Percentiles rank a stretch among this genome's conserved stretches.
These are phyloP conservation scores for Penicillium sp. DNA, from an alignment of 2,329 filamentous ascomycete genomes.

Conservation along the genomic window DNA sequence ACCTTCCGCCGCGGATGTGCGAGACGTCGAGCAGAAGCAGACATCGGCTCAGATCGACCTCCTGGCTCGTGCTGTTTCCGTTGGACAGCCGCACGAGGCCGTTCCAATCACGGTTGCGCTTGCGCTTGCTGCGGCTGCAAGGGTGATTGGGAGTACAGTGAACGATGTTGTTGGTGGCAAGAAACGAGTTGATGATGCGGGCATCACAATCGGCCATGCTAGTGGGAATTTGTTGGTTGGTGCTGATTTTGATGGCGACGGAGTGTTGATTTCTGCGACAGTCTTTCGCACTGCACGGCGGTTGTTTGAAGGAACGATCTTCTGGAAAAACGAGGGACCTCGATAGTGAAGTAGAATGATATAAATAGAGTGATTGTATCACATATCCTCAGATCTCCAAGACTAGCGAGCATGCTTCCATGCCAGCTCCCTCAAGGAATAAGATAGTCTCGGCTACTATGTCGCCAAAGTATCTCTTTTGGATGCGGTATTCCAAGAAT, in stretches of 20 bases:
- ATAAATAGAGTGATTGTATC: background rate
- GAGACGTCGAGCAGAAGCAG: conserved; percentile 16
- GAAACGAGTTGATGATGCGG: conserved; percentile 31
- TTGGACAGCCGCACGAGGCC: conserved; percentile 59
- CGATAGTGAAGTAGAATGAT: background rate
- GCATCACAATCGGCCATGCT: conserved; percentile 49
- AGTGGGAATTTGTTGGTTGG: conserved; percentile 50
- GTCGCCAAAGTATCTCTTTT: no score
- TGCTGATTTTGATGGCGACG: conserved; percentile 41
- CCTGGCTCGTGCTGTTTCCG: conserved; percentile 53
- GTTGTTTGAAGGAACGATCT: conserved; percentile 51
- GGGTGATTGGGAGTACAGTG: conserved; percentile 45
- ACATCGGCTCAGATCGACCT: conserved; percentile 44
- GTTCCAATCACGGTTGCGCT: conserved; percentile 59
- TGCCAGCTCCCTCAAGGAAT: no score
- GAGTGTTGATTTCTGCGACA: conserved; percentile 40
- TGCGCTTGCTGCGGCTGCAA: conserved; percentile 52
- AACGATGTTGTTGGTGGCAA: conserved; percentile 33
- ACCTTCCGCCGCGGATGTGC: conserved; percentile 15
- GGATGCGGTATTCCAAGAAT: no score
- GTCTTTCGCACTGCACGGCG: conserved; percentile 53
- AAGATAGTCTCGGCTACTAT: no score
- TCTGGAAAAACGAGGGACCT: conserved; percentile 34
- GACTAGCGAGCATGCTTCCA: no score
- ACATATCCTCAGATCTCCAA: background rate